Base-by-base conservation (phyloP, 768 basidiomycete genomes). In the Trametopsis cervina region DNA sequence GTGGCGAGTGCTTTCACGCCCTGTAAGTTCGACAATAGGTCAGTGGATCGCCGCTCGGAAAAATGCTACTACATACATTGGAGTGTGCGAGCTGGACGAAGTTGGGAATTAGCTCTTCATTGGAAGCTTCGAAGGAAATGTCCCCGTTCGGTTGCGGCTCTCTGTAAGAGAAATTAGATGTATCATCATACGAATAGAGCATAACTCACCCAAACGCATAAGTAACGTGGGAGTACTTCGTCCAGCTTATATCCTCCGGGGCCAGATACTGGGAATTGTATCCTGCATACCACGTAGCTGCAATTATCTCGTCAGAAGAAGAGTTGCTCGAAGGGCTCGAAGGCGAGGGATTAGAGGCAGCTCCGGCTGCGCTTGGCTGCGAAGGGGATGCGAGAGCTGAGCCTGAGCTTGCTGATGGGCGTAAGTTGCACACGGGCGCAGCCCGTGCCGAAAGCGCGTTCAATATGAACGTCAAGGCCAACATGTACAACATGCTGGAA, bases 131-230 rank as follows among this genome's bases (percentile, higher is more conserved):
- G 47, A 76, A 56, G 4, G 64, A 57, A 20, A 75, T 49, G 2
- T 42, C 55, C 40, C 54, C 49, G 36, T 63, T 61, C 42, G 62
- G 60, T 7, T 61, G 60, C 0, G 72, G 69, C 0, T 69, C 4
- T 46, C 27, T 1, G 72, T 72, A 35, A 25, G 26, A 12, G 44
- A 5, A 4, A 5, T 29, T 27, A 23, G 18, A 39, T 42, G 57
- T 25, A 2, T 21, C 25, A 22, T n/a, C 12, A 42, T 20, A 18
- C 17, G 20, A 11, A 45, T 15, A 40, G 23, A 25, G 20, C 7
- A n/a, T 24, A 2, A 60, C 73, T 64, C 53, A 71, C 72, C 80
- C 85, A 53, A 87, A 86, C 2, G 86, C 74, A 63, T 84, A 89
- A 11, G 77, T 76, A 53, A 85, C 61, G 44, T 78, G 72, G 2